Evolutionary conservation across 108 stramenopile genomes (phyloP).

Genomic region (Nitzschia sp.): DNA sequence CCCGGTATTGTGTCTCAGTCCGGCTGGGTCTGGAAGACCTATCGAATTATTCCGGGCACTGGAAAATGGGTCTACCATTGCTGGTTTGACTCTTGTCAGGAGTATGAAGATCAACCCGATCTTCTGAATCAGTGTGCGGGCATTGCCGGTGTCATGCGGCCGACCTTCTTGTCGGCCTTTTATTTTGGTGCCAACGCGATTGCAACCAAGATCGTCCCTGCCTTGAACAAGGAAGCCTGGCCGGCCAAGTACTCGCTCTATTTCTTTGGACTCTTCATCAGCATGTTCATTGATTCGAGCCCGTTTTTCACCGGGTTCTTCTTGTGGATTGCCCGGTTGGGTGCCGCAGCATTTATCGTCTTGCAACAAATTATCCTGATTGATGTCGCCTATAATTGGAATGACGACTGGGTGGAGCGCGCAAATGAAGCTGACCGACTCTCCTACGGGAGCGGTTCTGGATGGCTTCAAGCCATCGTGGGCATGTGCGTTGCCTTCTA

Average conservation of each 20-base stretch:
- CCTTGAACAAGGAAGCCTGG: slow-evolving; percentile 72
- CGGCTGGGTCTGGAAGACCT: slow-evolving; percentile 62
- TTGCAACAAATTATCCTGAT: slow-evolving; percentile 84
- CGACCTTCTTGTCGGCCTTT: slow-evolving; percentile 57
- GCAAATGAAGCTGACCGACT: slow-evolving; percentile 72
- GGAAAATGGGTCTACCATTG: slow-evolving; percentile 57
- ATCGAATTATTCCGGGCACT: slow-evolving; percentile 49
- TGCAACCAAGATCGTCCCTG: slow-evolving; percentile 49
- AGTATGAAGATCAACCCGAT: slow-evolving; percentile 32
- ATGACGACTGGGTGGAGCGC: slow-evolving; percentile 80
- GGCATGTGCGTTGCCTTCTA: slow-evolving; percentile 61
- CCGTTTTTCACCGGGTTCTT: slow-evolving; percentile 65
- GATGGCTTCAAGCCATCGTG: slow-evolving; percentile 77
- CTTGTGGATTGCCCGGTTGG: slow-evolving; percentile 67
- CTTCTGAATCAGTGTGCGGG: slow-evolving; percentile 67
- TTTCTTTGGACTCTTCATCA: slow-evolving; percentile 50
- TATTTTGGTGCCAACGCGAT: slow-evolving; percentile 67
- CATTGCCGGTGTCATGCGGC: slow-evolving; percentile 81
- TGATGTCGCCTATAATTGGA: slow-evolving; percentile 88
- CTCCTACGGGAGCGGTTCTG: slow-evolving; percentile 62
- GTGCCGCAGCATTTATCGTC: slow-evolving; percentile 67
- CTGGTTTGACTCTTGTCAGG: slow-evolving; percentile 71
- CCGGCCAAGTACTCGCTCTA: slow-evolving; percentile 77
- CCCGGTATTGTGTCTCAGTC: slow-evolving; percentile 55
- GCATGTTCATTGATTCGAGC: slow-evolving; percentile 59